These are phyloP conservation scores for Penicillium salamii DNA, from an alignment of 495 filamentous ascomycete genomes.

Conservation along the genomic window DNA sequence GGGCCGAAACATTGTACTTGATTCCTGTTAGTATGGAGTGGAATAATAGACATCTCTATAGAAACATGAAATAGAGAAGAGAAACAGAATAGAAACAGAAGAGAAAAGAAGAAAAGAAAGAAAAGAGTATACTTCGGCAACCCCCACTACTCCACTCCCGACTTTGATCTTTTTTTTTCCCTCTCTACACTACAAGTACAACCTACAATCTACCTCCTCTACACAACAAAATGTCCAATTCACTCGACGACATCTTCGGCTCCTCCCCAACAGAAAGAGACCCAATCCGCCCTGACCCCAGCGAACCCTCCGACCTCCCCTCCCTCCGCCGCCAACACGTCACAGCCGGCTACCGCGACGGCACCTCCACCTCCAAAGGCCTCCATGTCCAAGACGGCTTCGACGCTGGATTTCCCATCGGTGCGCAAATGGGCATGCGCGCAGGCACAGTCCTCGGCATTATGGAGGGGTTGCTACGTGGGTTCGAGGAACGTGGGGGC, in stretches of 20 bases:
- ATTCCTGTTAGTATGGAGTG: too few species aligned
- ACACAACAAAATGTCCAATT: conserved; percentile 35
- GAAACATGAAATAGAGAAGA: too few species aligned
- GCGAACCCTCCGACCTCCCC: conserved; percentile 67
- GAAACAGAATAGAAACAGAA: too few species aligned
- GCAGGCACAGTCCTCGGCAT: conserved; percentile 70
- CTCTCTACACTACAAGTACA: too few species aligned
- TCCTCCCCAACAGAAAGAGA: conserved; percentile 33
- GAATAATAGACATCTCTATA: too few species aligned
- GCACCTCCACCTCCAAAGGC: conserved; percentile 69
- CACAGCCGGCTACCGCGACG: conserved; percentile 88
- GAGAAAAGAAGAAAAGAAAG: too few species aligned
- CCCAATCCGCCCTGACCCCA: not conserved
- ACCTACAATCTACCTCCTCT: conserved; percentile 18
- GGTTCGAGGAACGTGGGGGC: conserved; percentile 31
- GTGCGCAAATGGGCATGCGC: conserved; percentile 70
- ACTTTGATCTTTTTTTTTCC: too few species aligned
- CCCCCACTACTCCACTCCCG: too few species aligned
- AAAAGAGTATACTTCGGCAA: too few species aligned
- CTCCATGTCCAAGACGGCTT: conserved; percentile 76
- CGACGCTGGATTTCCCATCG: conserved; percentile 80
- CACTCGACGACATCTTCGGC: conserved; percentile 50
- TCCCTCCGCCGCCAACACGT: conserved; percentile 69
- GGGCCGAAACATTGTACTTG: too few species aligned
- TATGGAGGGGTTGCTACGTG: conserved; percentile 59